These are phyloP conservation scores for Irpex lacteus DNA, from an alignment of 1,284 basidiomycete genomes.

Conservation along the genomic window DNA sequence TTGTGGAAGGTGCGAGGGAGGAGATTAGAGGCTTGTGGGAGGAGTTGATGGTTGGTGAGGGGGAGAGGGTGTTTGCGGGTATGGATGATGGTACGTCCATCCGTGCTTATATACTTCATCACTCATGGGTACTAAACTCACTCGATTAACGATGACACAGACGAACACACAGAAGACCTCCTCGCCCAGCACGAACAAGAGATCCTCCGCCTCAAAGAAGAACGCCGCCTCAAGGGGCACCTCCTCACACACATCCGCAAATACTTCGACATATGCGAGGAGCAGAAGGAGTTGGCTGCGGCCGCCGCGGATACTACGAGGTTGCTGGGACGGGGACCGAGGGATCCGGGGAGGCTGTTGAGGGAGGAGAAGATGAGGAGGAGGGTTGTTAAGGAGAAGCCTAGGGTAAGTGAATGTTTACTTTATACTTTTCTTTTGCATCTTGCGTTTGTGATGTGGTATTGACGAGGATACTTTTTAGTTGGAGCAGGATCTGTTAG, in stretches of 20 bases:
- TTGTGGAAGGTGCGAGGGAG: conserved; percentile 79
- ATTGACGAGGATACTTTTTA: conserved; percentile 29
- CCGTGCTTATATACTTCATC: too few species aligned
- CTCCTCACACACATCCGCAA: conserved; percentile 79
- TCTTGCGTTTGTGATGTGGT: too few species aligned
- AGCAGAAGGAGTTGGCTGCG: conserved; percentile 85
- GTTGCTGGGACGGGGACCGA: conserved; percentile 72
- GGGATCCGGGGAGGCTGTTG: conserved; percentile 77
- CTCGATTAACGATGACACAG: too few species aligned
- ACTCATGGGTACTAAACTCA: too few species aligned
- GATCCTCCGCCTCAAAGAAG: conserved; percentile 77
- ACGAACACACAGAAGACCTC: conserved; percentile 87
- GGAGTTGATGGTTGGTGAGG: conserved; percentile 81
- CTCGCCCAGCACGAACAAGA: conserved; percentile 88
- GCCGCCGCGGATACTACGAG: conserved; percentile 78
- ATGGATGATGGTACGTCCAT: conserved; percentile 88
- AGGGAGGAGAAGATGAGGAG: conserved; percentile 98
- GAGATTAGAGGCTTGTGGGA: conserved; percentile 87
- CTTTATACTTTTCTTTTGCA: too few species aligned
- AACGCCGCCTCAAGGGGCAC: conserved; percentile 74
- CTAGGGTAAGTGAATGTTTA: too few species aligned
- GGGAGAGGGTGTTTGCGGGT: conserved; percentile 78
- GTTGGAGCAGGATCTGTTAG: conserved; percentile 87
- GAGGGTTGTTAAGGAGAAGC: conserved; percentile 88
- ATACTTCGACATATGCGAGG: conserved; percentile 90